phyloP scores from a whole-genome alignment of 192 early-diverging fungal genomes.

The Coemansia umbellata region DNA sequence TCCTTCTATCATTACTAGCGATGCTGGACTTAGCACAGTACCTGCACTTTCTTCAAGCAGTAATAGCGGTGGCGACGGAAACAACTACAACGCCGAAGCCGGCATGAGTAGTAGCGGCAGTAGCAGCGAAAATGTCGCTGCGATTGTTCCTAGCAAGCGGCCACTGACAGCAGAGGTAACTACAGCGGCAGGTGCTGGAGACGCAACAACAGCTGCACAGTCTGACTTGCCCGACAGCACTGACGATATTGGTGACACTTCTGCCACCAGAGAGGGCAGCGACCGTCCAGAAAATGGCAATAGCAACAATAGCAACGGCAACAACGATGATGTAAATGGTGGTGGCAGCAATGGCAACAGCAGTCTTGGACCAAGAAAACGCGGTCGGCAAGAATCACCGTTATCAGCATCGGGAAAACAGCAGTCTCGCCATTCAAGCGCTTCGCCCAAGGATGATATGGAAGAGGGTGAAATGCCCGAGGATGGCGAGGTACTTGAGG shows the following conservation, averaged over 20 bases:
- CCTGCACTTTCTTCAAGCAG: too few relatives aligned
- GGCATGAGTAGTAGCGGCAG: neutral
- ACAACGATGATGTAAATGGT: neutral
- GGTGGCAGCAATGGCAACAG: slow-evolving; percentile 7
- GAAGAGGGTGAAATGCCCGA: slow-evolving; percentile 43
- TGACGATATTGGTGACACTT: slow-evolving; percentile 2
- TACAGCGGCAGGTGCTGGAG: too few relatives aligned
- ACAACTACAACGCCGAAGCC: neutral
- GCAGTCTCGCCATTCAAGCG: neutral
- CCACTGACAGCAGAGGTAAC: slow-evolving; percentile 9
- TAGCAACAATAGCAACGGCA: neutral
- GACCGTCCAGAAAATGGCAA: too few relatives aligned
- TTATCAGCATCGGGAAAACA: slow-evolving; percentile 9
- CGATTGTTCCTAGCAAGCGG: slow-evolving; percentile 47
- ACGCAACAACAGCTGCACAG: too few relatives aligned
- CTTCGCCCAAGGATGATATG: slow-evolving; percentile 9
- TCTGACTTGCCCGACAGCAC: too few relatives aligned
- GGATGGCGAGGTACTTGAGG: slow-evolving; percentile 48
- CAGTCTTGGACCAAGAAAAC: slow-evolving; percentile 33
- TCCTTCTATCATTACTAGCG: too few relatives aligned
- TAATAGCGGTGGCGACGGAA: neutral
- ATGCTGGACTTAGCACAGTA: too few relatives aligned
- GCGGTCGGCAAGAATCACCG: slow-evolving; percentile 32
- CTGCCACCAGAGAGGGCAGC: neutral
- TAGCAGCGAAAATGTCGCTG: neutral